Evolutionary conservation across 345 rosid species (phyloP), one percentile per base, ranked within the genome.

Genomic region (Gossypium ekmanianum): DNA sequence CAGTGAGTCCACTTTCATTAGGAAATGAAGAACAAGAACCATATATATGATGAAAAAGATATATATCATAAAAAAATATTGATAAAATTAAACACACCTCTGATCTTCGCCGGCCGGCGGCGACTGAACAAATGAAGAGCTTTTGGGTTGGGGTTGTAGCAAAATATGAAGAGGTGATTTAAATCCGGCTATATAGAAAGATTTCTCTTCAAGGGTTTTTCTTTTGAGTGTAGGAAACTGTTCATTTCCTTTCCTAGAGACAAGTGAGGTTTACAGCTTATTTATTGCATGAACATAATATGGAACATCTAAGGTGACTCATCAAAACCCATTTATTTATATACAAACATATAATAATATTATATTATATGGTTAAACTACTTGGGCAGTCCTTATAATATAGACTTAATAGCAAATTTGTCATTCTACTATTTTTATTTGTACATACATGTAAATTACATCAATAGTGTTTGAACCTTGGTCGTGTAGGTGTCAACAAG

Each of bases 231-330:
- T 55, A 66, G 81, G 45, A 61, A 34, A 52, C 64, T 51, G 78
- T 22, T 43, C 13, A 34, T 78, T 71, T 20, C 29, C 67, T 69
- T 75, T 50, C 12, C 8, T 44, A 62, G 48, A 48, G 44, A 26
- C 14, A 64, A 16, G 27, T 57, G 61, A 57, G 27, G 61, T 57
- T 34, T 22, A 9, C 27, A 57, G 62, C 8, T 61, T 62, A 72
- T 83, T 84, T 74, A 78, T 55, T 75, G 79, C 83, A 78, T 73
- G 76, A 77, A 73, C 69, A 43, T 77, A 47, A 56, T 44, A 57
- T 14, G 71, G 72, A 84, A 79, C 76, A 74, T 63, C 59, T 39
- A 7, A 39, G 39, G 55, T 75, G 84, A 79, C 65, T 47, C 78
- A 71, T 66, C 61, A 43, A 39, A 26, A 14, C 29, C 10, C 54